Conservation (phyloP, 2,329 filamentous ascomycete species). For the Exophiala sideris region DNA sequence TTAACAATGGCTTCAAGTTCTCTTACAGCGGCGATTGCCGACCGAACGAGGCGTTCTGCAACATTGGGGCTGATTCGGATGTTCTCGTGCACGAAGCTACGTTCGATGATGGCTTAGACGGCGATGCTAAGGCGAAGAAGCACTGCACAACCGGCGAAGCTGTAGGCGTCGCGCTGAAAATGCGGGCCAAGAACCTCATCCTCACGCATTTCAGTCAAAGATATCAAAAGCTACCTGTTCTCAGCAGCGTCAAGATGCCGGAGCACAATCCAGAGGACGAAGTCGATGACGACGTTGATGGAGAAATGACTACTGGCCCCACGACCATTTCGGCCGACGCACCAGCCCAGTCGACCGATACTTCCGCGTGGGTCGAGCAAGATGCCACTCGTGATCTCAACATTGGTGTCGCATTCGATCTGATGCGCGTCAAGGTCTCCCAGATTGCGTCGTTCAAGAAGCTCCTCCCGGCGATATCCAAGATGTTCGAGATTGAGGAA, state of each 20-base stretch:
- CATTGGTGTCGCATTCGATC: conserved; percentile 60
- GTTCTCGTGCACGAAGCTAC: conserved; percentile 94
- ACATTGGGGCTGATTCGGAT: conserved; percentile 70
- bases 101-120: conserved; percentile 78
- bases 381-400: conserved; percentile 43
- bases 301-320: conserved; percentile 7
- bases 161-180: conserved; percentile 68
- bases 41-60: conserved; percentile 66
- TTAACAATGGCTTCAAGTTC: conserved; percentile 75
- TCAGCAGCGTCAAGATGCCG: conserved; percentile 33
- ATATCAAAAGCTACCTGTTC: conserved; percentile 70
- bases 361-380: conserved; percentile 9
- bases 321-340: no score
- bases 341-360: background rate
- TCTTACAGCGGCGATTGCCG: conserved; percentile 94
- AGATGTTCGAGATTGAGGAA: conserved; percentile 45
- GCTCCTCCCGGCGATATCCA: conserved; percentile 55
- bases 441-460: conserved; percentile 58
- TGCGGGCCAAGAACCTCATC: conserved; percentile 76
- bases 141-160: conserved; percentile 89
- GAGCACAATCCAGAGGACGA: conserved; percentile 21
- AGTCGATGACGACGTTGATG: conserved; percentile 30
- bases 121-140: conserved; percentile 80
- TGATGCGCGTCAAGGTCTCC: conserved; percentile 59
- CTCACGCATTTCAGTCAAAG: conserved; percentile 95